phyloP scores from a whole-genome alignment of 768 basidiomycete genomes.

The Lactifluus piperatus region DNA sequence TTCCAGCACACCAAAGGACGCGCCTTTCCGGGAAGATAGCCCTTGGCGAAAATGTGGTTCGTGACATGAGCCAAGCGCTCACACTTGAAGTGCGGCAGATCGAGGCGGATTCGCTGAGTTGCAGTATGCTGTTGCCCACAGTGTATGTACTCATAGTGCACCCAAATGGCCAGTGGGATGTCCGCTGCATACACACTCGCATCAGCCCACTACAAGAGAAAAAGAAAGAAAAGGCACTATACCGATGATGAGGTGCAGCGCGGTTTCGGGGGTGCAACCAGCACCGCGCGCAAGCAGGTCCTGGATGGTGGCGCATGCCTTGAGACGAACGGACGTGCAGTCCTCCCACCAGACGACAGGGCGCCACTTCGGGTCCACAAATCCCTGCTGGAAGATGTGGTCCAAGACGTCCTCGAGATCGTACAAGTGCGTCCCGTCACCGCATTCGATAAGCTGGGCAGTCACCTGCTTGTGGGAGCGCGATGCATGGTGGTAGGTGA shows the following conservation, averaged over 20 bases:
- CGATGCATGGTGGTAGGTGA: slow-evolving; percentile 40
- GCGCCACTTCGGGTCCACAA: slow-evolving; percentile 36
- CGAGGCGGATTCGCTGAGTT: slow-evolving; percentile 37
- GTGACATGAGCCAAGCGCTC: slow-evolving; percentile 38
- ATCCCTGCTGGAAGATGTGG: slow-evolving; percentile 38
- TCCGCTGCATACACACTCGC: slow-evolving; percentile 29
- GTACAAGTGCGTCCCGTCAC: slow-evolving; percentile 32
- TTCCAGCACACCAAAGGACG: slow-evolving; percentile 37
- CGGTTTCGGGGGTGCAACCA: slow-evolving; percentile 35
- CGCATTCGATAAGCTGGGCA: slow-evolving; percentile 41
- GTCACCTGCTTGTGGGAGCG: slow-evolving; percentile 34
- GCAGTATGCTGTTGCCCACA: slow-evolving; percentile 27
- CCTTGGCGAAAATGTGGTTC: slow-evolving; percentile 37
- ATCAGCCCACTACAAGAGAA: not conserved
- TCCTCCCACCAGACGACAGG: slow-evolving; percentile 39
- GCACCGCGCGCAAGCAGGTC: slow-evolving; percentile 31
- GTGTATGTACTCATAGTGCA: slow-evolving; percentile 36
- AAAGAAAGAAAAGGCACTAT: slow-evolving; percentile 2
- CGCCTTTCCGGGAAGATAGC: slow-evolving; percentile 31
- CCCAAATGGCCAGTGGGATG: slow-evolving; percentile 34
- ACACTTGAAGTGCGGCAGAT: slow-evolving; percentile 26
- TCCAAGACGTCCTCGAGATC: slow-evolving; percentile 44
- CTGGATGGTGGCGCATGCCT: slow-evolving; percentile 29
- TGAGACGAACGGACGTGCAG: slow-evolving; percentile 31
- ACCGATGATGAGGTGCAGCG: slow-evolving; percentile 40